Evolutionary conservation across 495 filamentous ascomycete genomes (phyloP), one percentile per base, ranked within the genome.

Genomic region (Hapsidospora chrysogenum): DNA sequence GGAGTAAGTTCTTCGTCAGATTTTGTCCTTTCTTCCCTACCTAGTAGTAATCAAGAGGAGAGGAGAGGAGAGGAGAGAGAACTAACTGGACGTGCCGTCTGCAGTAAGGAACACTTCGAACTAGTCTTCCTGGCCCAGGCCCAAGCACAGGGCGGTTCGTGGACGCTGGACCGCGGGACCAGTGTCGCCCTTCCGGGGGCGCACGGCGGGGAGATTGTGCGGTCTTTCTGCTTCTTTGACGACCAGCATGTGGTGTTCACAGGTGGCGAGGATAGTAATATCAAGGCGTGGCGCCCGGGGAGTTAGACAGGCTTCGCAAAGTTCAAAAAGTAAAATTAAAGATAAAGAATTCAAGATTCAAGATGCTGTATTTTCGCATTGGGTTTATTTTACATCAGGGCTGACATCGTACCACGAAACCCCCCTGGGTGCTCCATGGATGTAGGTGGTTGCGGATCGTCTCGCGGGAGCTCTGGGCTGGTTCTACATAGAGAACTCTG

Each of bases 201-300:
- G 3, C 87, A 95, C 56, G 80, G 80, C 1, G 74, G 75, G 17
- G 86, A 96, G 44, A 68, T 95, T 33, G 75, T 92, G 15, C 68
- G 87, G 31, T 77, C 81, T 25, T 71, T 93, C 29, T 78, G 70
- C 54, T 58, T 87, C 28, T 68, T 80, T 41, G 76, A 79, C 35
- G 61, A 84, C 64, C 68, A 70, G 38, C 65, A 74, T 46, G 69
- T 67, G 10, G 70, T 87, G 8, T 78, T 81, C 45, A 86, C 80
- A 7, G 71, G 66, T 35, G 83, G 83, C 13, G 83, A 92, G 50
- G 83, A 89, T 52, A 79, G 83, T 2, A 62, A 67, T 36, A 64
- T 92, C 28, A 75, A 66, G 45, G 70, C 65, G n/a, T 80, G 72
- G 72, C 61, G 51, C 40, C 51, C 61, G 1, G 52, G 46, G 32